Evolutionary conservation across 306 rosid species (phyloP), one percentile per base, ranked within the genome.

Genomic region (Senna tora): DNA sequence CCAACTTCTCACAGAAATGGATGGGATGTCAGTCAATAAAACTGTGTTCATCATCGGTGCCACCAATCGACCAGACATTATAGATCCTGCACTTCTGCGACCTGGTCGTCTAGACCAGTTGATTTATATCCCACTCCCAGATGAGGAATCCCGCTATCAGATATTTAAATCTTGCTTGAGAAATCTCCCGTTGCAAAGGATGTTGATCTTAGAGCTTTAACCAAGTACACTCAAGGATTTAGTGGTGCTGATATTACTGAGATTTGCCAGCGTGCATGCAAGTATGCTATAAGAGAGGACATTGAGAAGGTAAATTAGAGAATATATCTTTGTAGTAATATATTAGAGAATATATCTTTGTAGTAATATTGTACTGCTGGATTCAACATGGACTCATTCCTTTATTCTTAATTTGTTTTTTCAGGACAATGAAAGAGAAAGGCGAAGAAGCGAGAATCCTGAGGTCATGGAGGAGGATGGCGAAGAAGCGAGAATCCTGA

Each of bases 11-110:
- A 87, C 92, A 0, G 92, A 87, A 65, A 87, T 87, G 92, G 92
- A 87, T 62, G 92, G 92, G 33, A 87, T 87, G 89, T 80, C 92
- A 5, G 92, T 89, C 6, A 87, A 87, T 76, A 87, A 87, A 57
- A 87, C 93, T 21, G 93, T 88, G 12, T 88, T 88, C 73, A 88
- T 88, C 54, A 88, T 88, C n/a, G 93, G 93, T 10, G 93, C 93
- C 3, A n/a, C n/a, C n/a, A n/a, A n/a, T n/a, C n/a, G n/a, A n/a
- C n/a, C n/a, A n/a, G n/a, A n/a, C n/a, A n/a, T 88, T 17, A 88
- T 88, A 74, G 93, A 88, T 79, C 87, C 93, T 39, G 93, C 93
- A n/a, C 93, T 88, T 42, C 80, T 88, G 28, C 90, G 93, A 51
- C 93, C 93, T 8, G 93, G 93, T 1, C 90, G 93, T 79, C 87